Conservation (phyloP, 768 basidiomycete genomes). For the Mycena crocata region DNA sequence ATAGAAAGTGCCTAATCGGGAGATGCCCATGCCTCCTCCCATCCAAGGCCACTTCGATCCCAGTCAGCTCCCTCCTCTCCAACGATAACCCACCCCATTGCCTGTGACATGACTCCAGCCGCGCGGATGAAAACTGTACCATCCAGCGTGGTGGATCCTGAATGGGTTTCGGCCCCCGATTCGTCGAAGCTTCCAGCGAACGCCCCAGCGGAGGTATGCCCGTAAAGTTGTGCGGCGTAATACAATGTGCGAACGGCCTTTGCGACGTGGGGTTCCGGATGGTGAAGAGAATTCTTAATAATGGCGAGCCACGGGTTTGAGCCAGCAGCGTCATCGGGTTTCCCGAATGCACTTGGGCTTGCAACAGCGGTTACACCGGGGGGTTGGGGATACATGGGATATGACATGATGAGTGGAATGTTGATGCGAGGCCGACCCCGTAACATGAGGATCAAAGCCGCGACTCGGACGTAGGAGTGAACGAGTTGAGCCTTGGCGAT, state of each 20-base stretch:
- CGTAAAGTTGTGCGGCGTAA: conserved; percentile 9
- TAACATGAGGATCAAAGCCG: conserved; percentile 11
- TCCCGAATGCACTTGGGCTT: not conserved
- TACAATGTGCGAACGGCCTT: conserved; percentile 20
- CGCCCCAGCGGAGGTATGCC: not conserved
- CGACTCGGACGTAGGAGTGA: conserved; percentile 1
- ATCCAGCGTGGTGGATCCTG: not conserved
- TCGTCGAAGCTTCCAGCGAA: not conserved
- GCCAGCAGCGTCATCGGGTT: not conserved
- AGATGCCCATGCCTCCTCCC: conserved; percentile 18
- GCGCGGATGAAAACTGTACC: conserved; percentile 12
- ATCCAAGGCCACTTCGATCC: conserved; percentile 17
- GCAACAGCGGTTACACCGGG: not conserved
- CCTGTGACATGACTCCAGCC: not conserved
- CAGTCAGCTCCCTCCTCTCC: conserved; percentile 2
- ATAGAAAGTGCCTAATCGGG: not conserved
- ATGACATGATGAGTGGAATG: conserved; percentile 15
- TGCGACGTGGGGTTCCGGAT: conserved; percentile 14
- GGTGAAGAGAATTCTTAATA: conserved; percentile 5
- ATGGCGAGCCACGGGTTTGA: conserved; percentile 10
- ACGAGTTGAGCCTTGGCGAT: conserved; percentile 6
- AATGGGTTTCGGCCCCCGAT: not conserved
- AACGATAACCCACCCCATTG: conserved; percentile 11
- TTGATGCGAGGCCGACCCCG: conserved; percentile 19
- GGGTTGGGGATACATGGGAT: not conserved